Evolutionary conservation across 352 stramenopile genomes (phyloP).

Genomic region (Pythium phragmiticola): DNA sequence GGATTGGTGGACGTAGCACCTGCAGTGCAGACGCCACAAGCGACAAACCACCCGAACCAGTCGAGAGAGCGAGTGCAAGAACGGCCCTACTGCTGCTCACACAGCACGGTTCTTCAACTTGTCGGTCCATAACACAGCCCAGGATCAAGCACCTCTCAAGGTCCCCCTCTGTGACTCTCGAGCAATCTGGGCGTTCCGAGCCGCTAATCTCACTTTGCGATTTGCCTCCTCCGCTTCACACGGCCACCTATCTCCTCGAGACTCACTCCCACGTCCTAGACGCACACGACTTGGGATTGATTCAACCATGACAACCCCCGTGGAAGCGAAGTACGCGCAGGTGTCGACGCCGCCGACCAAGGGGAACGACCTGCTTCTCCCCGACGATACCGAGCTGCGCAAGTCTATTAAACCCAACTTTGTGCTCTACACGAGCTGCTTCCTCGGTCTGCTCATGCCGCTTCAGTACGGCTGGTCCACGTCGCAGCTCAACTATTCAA

Average conservation of each 20-base stretch:
- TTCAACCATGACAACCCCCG: constrained; percentile 11
- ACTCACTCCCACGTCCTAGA: no score
- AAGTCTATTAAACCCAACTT: constrained; percentile 27
- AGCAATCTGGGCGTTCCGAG: background rate
- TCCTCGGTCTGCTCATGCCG: constrained; percentile 47
- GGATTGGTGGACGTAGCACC: background rate
- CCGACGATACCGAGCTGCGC: constrained; percentile 15
- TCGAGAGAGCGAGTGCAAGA: background rate
- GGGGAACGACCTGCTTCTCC: constrained; percentile 4
- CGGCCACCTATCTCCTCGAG: no score
- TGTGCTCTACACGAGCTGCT: constrained; percentile 50
- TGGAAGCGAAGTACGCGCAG: constrained; percentile 5
- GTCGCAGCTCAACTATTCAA: constrained; percentile 60
- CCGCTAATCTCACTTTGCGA: constrained; percentile 5
- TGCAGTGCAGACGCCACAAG: background rate
- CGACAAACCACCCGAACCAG: background rate
- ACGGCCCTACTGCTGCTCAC: background rate
- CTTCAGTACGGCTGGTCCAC: constrained; percentile 62
- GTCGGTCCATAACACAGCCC: background rate
- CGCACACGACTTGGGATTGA: background rate
- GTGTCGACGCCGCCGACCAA: constrained; percentile 13
- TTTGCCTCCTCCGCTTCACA: background rate
- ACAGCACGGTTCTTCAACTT: background rate
- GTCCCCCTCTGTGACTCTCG: background rate
- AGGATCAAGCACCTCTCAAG: background rate